These are phyloP conservation scores for Hanseniaspora mollemarum DNA, from an alignment of 805 yeast genomes.

Conservation along the genomic window DNA sequence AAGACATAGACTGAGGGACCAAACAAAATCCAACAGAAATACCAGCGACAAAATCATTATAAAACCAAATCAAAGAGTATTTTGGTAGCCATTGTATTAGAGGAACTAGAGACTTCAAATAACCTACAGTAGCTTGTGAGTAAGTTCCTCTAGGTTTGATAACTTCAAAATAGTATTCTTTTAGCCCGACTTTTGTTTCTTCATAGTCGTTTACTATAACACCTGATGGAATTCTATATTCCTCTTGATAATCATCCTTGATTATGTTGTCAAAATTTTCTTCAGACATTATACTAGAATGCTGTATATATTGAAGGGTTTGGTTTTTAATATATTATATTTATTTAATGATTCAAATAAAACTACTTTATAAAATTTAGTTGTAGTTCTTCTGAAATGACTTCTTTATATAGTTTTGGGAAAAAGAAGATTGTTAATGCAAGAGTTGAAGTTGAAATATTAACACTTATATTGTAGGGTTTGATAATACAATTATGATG, in stretches of 20 bases:
- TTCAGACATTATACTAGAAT: background rate
- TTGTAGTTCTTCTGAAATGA: background rate
- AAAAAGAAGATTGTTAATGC: background rate
- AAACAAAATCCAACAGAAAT: conserved; percentile 85
- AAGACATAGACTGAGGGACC: conserved; percentile 94
- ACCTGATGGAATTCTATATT: background rate
- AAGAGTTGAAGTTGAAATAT: background rate
- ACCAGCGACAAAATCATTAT: conserved; percentile 80
- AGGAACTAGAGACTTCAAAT: conserved; percentile 62
- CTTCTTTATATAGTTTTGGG: background rate
- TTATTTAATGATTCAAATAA: no score
- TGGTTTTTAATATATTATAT: no score
- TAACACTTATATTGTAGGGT: background rate
- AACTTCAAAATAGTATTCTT: conserved; percentile 5
- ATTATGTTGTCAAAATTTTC: no score
- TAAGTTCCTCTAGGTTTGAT: background rate
- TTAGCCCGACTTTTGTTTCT: conserved; percentile 4
- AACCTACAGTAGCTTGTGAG: conserved; percentile 28
- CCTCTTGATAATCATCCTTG: background rate
- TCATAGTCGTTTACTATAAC: conserved; percentile 4
- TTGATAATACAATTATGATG: background rate
- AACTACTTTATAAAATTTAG: no score
- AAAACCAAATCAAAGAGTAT: conserved; percentile 69
- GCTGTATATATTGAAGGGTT: no score
- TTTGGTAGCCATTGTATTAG: conserved; percentile 73